These are phyloP conservation scores for Colletotrichum ledebouriae DNA, from an alignment of 2,329 filamentous ascomycete genomes.

Conservation along the genomic window DNA sequence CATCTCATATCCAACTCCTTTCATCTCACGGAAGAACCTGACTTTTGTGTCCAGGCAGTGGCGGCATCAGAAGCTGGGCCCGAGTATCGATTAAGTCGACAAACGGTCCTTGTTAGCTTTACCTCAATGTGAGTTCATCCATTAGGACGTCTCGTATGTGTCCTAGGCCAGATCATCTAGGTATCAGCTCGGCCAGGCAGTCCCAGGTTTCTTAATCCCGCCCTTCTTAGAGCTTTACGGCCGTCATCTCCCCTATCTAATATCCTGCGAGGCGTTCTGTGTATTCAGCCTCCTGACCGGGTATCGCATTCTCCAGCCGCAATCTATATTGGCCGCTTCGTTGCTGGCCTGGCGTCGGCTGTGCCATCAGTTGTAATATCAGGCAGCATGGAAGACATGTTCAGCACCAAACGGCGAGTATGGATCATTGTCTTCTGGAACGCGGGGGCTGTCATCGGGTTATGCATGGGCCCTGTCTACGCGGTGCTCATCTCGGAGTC, in stretches of 20 bases:
- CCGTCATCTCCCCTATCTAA: slow-evolving; percentile 51
- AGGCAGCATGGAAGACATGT: slow-evolving; percentile 65
- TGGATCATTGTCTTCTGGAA: slow-evolving; percentile 63
- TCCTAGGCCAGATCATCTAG: slow-evolving; percentile 32
- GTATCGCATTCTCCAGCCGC: slow-evolving; percentile 52
- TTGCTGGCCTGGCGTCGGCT: slow-evolving; percentile 60
- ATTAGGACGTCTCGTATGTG: background rate
- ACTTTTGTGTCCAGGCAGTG: slow-evolving; percentile 9
- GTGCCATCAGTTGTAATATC: slow-evolving; percentile 61
- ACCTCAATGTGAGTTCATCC: slow-evolving; percentile 44
- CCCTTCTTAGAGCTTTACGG: slow-evolving; percentile 55
- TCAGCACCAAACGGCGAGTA: slow-evolving; percentile 58
- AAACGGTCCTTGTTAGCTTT: slow-evolving; percentile 45
- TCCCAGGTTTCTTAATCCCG: slow-evolving; percentile 55
- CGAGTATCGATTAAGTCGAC: slow-evolving; percentile 28
- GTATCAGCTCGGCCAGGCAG: slow-evolving; percentile 54
- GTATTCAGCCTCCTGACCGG: slow-evolving; percentile 55
- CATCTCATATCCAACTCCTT: background rate
- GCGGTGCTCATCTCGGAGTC: slow-evolving; percentile 55
- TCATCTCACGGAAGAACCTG: background rate
- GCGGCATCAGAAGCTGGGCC: slow-evolving; percentile 34
- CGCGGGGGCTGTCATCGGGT: slow-evolving; percentile 56
- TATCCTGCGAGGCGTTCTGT: slow-evolving; percentile 50
- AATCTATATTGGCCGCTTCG: slow-evolving; percentile 56
- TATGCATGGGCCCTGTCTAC: slow-evolving; percentile 59